Evolutionary conservation across 768 basidiomycete genomes (phyloP), one percentile per base, ranked within the genome.

Genomic region (Tylopilus balloui): DNA sequence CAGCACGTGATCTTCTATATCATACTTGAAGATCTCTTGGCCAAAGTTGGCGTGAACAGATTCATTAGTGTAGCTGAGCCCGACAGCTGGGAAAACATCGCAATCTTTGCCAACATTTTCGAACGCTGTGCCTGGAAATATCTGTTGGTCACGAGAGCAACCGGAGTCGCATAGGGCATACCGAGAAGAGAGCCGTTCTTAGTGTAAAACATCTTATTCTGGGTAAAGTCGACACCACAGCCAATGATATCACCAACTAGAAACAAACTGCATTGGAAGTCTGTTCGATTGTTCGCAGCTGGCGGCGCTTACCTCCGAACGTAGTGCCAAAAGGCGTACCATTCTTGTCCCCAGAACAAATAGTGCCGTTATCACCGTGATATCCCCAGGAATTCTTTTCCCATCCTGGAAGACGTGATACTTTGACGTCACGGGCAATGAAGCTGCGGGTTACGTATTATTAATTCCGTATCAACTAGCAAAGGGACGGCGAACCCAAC

Each of bases 181-280:
- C 88, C 84, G 38, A 92, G 73, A 54, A 83, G 74, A 14, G 73
- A 66, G 12, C 91, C 89, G 51, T 95, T 95, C 72, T 88, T 92
- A 25, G 93, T 96, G 65, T 86, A 96, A 69, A 97, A 96, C 0
- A 83, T 84, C 47, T 78, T 76, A 49, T 88, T 77, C 17, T 78
- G 80, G 37, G 83, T 84, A 62, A 92, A 96, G 68, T 97, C 92
- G 50, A 98, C 77, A 1, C 95, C 95, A 60, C 92, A 95, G 11
- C 95, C 95, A 51, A 99, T 78, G 21, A 85, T 70, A 64, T 99
- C 95, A 8, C 86, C 88, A 37, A 83, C 92, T 94, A 50, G 40
- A 36, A 38, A 17, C 9, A 49, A 42, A 53, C 45, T 40, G 28
- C 47, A 47, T 56, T 46, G 46, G 19, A 37, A 12, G 3, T 35